A percentile compares a stretch with the other conserved stretches of the same genome.
phyloP scores from a whole-genome alignment of 2,329 filamentous ascomycete genomes.

The Coniosporium tulheliwenetii region DNA sequence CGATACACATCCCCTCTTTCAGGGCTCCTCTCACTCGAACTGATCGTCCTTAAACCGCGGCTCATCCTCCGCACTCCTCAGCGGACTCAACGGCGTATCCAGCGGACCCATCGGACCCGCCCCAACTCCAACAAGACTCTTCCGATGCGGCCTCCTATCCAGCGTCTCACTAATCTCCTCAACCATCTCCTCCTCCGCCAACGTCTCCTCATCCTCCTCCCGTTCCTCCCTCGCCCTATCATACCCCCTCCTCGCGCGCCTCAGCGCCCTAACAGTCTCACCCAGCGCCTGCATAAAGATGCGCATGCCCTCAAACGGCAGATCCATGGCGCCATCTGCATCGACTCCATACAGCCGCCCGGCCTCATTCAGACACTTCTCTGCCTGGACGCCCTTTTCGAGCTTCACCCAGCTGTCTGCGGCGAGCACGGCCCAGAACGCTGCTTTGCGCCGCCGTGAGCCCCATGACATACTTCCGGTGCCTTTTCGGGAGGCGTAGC shows the following conservation, averaged over 20 bases:
- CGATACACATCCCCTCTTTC: too few relatives aligned
- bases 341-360: conserved; percentile 34
- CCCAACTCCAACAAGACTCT: conserved; percentile 22
- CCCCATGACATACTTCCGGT: conserved; percentile 53
- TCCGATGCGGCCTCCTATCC: conserved; percentile 22
- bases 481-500: conserved; percentile 61
- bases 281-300: conserved; percentile 52
- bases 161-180: conserved; percentile 18
- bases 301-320: conserved; percentile 38
- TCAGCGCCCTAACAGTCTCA: conserved; percentile 37
- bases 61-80: not conserved
- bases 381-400: conserved; percentile 62
- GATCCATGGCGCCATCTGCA: conserved; percentile 14
- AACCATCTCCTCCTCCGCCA: conserved; percentile 7
- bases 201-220: conserved; percentile 20
- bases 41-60: not conserved
- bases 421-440: conserved; percentile 72
- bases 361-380: conserved; percentile 60
- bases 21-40: not conserved
- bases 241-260: conserved; percentile 20
- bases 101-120: conserved; percentile 6
- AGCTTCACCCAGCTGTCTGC: conserved; percentile 72
- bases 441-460: conserved; percentile 64
- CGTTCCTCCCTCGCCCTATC: conserved; percentile 22
- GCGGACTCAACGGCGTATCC: conserved; percentile 8